These are phyloP conservation scores for Leccinum truebloodii DNA, from an alignment of 768 basidiomycete genomes.

Conservation along the genomic window DNA sequence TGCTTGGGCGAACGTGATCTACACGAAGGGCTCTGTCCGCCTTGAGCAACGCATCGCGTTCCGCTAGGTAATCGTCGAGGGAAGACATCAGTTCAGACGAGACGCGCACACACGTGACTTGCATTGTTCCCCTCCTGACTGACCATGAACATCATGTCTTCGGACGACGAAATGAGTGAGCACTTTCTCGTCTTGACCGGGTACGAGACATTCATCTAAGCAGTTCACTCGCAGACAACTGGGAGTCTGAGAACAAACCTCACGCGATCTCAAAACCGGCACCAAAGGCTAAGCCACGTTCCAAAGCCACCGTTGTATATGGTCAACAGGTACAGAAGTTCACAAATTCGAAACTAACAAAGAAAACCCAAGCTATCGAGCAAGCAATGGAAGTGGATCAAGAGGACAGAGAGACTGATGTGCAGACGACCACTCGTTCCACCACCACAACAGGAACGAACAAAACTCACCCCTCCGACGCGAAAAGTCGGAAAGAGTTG, in stretches of 20 bases:
- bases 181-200: constrained; percentile 1
- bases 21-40: constrained; percentile 51
- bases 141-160: constrained; percentile 27
- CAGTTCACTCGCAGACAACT: constrained; percentile 24
- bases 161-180: constrained; percentile 36
- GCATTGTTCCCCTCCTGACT: background rate
- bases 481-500: constrained; percentile 24
- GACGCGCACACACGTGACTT: constrained; percentile 12
- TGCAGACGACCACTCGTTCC: constrained; percentile 5
- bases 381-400: constrained; percentile 20
- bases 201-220: constrained; percentile 27
- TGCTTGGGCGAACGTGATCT: constrained; percentile 39
- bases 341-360: constrained; percentile 11
- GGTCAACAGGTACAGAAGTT: constrained; percentile 9
- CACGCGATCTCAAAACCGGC: constrained; percentile 3
- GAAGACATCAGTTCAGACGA: background rate
- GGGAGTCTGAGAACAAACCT: constrained; percentile 10
- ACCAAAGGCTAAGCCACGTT: constrained; percentile 17
- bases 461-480: constrained; percentile 16
- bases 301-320: constrained; percentile 12
- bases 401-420: constrained; percentile 3
- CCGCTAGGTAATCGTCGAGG: constrained; percentile 23
- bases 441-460: constrained; percentile 11
- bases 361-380: constrained; percentile 5
- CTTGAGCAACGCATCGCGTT: constrained; percentile 33